phyloP scores from a whole-genome alignment of 768 basidiomycete genomes.

The Suillus clintonianus region DNA sequence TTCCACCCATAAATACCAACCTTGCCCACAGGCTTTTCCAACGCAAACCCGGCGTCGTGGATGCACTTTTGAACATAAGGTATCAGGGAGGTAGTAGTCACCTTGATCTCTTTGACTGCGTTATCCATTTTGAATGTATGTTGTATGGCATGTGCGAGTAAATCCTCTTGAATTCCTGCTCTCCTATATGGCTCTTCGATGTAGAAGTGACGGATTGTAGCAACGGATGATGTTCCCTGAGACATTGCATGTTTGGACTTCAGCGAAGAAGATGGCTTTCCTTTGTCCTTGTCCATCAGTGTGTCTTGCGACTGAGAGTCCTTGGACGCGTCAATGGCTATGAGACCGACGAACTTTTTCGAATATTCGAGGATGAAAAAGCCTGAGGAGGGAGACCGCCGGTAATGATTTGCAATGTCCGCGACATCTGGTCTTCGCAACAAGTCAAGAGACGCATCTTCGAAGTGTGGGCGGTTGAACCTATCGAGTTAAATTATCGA shows the following conservation, averaged over 20 bases:
- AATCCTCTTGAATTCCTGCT: conserved; percentile 61
- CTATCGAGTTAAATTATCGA: conserved; percentile 36
- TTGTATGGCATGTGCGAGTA: conserved; percentile 59
- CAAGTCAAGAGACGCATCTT: conserved; percentile 49
- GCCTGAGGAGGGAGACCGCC: conserved; percentile 61
- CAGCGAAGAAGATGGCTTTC: conserved; percentile 17
- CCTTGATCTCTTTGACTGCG: conserved; percentile 47
- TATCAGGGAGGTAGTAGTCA: conserved; percentile 50
- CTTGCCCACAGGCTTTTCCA: conserved; percentile 43
- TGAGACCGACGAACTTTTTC: conserved; percentile 60
- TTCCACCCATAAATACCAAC: conserved; percentile 65
- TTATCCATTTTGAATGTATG: conserved; percentile 53
- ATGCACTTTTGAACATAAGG: conserved; percentile 50
- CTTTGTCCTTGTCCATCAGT: conserved; percentile 23
- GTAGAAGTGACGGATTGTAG: conserved; percentile 73
- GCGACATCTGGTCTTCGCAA: conserved; percentile 59
- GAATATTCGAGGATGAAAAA: conserved; percentile 70
- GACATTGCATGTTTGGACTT: conserved; percentile 16
- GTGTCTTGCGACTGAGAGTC: conserved; percentile 36
- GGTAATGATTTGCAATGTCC: conserved; percentile 56
- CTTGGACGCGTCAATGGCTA: conserved; percentile 66
- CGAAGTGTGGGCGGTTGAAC: conserved; percentile 71
- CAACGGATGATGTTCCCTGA: conserved; percentile 48
- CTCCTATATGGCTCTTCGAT: conserved; percentile 65
- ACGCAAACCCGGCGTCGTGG: conserved; percentile 48